Evolutionary conservation across 2,329 filamentous ascomycete genomes (phyloP).

Genomic region (Tolypocladium ovalisporum): DNA sequence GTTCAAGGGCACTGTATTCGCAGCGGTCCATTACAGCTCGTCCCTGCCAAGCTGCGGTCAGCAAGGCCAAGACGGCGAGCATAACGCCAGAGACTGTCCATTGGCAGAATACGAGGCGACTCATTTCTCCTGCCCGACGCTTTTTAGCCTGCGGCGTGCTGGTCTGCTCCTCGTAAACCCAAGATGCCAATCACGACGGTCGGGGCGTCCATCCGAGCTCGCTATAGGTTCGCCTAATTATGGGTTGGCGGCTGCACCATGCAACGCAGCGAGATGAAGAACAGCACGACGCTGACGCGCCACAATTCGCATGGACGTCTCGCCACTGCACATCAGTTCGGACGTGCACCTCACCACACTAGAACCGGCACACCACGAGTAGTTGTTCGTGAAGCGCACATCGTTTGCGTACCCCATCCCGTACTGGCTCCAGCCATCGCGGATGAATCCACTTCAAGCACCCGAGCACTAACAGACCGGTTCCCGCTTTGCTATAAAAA

Average conservation of each 20-base stretch:
- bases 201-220: neutral
- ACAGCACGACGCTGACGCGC: too few species aligned
- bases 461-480: neutral
- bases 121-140: neutral
- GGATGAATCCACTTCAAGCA: neutral
- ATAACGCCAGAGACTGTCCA: neutral
- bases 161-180: too few species aligned
- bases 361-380: neutral
- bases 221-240: neutral
- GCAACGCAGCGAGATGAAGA: neutral
- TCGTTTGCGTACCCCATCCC: neutral
- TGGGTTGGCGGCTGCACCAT: too few species aligned
- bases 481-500: neutral
- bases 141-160: neutral
- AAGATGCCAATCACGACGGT: neutral
- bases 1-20: neutral
- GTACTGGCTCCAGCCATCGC: neutral
- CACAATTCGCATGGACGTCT: neutral
- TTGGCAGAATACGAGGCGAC: neutral
- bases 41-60: neutral
- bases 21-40: neutral
- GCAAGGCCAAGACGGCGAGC: neutral
- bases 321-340: neutral
- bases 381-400: neutral
- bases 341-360: neutral